Base-by-base conservation (phyloP, 495 filamentous ascomycete genomes). In the Beverwykella pulmonaria region DNA sequence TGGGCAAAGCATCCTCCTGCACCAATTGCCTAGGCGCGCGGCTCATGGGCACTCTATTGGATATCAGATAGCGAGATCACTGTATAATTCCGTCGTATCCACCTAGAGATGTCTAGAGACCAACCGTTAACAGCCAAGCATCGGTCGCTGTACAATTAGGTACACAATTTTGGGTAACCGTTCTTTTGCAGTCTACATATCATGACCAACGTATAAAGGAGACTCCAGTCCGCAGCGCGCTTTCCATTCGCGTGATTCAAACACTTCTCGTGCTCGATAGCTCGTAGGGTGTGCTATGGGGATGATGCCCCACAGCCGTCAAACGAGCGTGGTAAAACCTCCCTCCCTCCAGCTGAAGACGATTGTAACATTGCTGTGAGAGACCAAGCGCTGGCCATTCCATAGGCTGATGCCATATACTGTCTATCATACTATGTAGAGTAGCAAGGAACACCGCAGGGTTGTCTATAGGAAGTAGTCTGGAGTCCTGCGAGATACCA, bases 401-500 rank as follows among this genome's bases (percentile, higher is more conserved):
- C 48, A 64, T 58, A 65, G 47, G 30, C 67, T 52, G 25, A 59
- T 53, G 60, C 32, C 26, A 59, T 65, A 23, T 65, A 56, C 56
- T 64, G 50, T 62, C 65, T 69, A 63, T 53, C 56, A 65, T 46
- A 49, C 53, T 50, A 63, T 61, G 52, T 26, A 59, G 32, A n/a
- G 17, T 44, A 44, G 36, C 61, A 60, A 30, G 29, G 50, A 55
- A 32, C 17, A 29, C 30, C 27, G 29, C 6, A 23, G n/a, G n/a
- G 27, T 25, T 29, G 19, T 81, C 79, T 90, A 98, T 75, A 98
- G 88, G 89, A 98, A 98, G 82, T 98, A 98, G 76, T 98, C 93
- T 26, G 93, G 93, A 70, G 93, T 98, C 69, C 88, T 87, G 80
- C 95, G 88, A 68, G 94, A 97, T 71, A 98, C 94, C 95, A 98